Percentiles rank a stretch among this genome's conserved stretches.
These are phyloP conservation scores for Cenococcum geophilum DNA, from an alignment of 495 filamentous ascomycete genomes.

Conservation along the genomic window DNA sequence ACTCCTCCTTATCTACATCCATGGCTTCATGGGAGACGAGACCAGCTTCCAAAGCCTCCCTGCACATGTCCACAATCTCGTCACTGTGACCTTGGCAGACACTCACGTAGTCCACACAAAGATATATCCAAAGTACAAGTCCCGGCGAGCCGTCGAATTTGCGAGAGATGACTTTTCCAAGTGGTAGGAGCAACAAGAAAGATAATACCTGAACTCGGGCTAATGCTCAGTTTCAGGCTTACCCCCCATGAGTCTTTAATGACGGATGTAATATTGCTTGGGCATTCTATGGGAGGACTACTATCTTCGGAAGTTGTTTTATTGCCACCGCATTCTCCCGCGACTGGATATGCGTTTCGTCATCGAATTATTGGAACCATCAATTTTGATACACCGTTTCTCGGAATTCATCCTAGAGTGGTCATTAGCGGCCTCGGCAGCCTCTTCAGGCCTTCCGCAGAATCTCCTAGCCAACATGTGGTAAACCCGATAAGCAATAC, in stretches of 20 bases:
- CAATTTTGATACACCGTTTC: slow-evolving; percentile 79
- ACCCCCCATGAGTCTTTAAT: slow-evolving; percentile 64
- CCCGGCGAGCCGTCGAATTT: slow-evolving; percentile 63
- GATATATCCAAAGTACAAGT: slow-evolving; percentile 87
- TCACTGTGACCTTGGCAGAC: slow-evolving; percentile 60
- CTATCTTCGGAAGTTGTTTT: slow-evolving; percentile 74
- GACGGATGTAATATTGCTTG: slow-evolving; percentile 77
- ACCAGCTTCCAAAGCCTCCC: slow-evolving; percentile 84
- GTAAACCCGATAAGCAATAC: not conserved
- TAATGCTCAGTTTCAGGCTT: slow-evolving; percentile 47
- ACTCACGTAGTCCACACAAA: slow-evolving; percentile 81
- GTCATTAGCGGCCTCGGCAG: slow-evolving; percentile 72
- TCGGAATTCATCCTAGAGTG: slow-evolving; percentile 86
- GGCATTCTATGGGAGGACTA: slow-evolving; percentile 88
- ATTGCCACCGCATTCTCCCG: slow-evolving; percentile 41
- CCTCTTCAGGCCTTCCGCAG: slow-evolving; percentile 56
- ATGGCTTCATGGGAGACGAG: slow-evolving; percentile 90
- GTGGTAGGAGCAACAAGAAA: slow-evolving; percentile 50
- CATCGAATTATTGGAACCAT: slow-evolving; percentile 78
- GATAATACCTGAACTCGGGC: not conserved
- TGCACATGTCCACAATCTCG: slow-evolving; percentile 72
- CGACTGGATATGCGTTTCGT: slow-evolving; percentile 43
- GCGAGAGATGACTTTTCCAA: slow-evolving; percentile 73
- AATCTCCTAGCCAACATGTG: too few relatives aligned
- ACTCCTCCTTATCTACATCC: slow-evolving; percentile 77